Evolutionary conservation across 2,329 filamentous ascomycete species (phyloP).

Genomic region (Magnaporthales sp.): DNA sequence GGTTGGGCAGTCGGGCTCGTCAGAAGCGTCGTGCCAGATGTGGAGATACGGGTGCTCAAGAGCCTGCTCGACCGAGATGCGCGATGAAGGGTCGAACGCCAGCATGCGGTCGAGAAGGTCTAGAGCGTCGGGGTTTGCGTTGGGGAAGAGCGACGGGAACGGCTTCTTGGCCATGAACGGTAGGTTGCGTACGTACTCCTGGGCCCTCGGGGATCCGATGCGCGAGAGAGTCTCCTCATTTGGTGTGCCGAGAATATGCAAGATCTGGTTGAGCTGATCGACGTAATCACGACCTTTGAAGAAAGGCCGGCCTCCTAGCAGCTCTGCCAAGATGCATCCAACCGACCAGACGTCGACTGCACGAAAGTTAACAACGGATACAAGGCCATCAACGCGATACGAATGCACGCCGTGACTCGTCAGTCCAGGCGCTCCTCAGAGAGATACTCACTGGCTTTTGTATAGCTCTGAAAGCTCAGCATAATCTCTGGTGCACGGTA

Average conservation of each 20-base stretch:
- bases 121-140: slow-evolving; percentile 91
- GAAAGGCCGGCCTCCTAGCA: slow-evolving; percentile 92
- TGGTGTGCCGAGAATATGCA: slow-evolving; percentile 94
- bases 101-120: slow-evolving; percentile 96
- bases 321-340: slow-evolving; percentile 92
- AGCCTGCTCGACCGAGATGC: slow-evolving; percentile 89
- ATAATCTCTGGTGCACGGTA: slow-evolving; percentile 94
- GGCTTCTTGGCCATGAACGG: slow-evolving; percentile 90
- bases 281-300: slow-evolving; percentile 99
- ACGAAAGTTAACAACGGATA: neutral
- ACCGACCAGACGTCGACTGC: slow-evolving; percentile 99
- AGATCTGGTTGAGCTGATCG: slow-evolving; percentile 97
- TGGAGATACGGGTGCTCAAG: slow-evolving; percentile 93
- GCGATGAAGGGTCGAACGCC: slow-evolving; percentile 87
- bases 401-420: neutral
- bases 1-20: slow-evolving; percentile 87
- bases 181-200: slow-evolving; percentile 96
- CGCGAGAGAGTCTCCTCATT: slow-evolving; percentile 90
- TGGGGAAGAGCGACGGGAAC: slow-evolving; percentile 82
- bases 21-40: slow-evolving; percentile 97
- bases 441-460: slow-evolving; percentile 85
- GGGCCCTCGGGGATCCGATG: slow-evolving; percentile 89
- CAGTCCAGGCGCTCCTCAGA: neutral
- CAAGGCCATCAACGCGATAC: neutral
- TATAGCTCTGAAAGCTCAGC: slow-evolving; percentile 99